Evolutionary conservation across 2,329 filamentous ascomycete genomes (phyloP), one percentile per base, ranked within the genome.

Genomic region (Monilinia polystroma): DNA sequence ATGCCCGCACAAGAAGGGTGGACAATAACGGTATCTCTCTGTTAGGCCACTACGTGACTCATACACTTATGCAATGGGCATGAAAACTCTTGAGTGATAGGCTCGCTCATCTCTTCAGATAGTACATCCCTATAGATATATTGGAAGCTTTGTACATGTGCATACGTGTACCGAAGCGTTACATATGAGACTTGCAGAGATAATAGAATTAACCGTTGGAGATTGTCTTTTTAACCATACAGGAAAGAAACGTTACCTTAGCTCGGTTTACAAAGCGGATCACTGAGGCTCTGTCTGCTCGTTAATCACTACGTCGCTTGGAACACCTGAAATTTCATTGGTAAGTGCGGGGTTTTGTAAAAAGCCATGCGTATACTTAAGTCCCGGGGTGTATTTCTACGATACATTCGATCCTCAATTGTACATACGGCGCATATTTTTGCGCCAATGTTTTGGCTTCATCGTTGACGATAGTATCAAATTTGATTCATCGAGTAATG

Each of bases 241-340:
- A 35, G 26, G 43, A 29, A 18, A 51, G 43, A 3, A 20, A 63
- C 29, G n/a, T 8, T 60, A 60, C 29, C 43, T 23, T 60, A 26
- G 23, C 56, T 58, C 11, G 29, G 38, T 38, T 20, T 4, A 8
- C 4, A 51, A 41, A 38, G 45, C n/a, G 45, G 45, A 29, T 45
- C 47, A 47, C 6, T 59, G 57, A 59, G 57, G 57, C 57, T 60
- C 57, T 49, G 29, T 18, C 29, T 59, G 57, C 56, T 38, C 12
- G 18, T 29, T 26, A 60, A 38, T 45, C 57, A 60, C 6, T 8
- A 16, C 6, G 23, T 14, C 35, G 16, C 38, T 20, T 58, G 14
- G 12, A 18, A 35, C 35, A 10, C 38, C 14, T 58, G 14, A 12
- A 18, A 35, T 23, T 3, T 51, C 45, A 35, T 60, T 51, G 57